These are phyloP conservation scores for Panellus pusillus DNA, from an alignment of 768 basidiomycete species.

Conservation along the genomic window DNA sequence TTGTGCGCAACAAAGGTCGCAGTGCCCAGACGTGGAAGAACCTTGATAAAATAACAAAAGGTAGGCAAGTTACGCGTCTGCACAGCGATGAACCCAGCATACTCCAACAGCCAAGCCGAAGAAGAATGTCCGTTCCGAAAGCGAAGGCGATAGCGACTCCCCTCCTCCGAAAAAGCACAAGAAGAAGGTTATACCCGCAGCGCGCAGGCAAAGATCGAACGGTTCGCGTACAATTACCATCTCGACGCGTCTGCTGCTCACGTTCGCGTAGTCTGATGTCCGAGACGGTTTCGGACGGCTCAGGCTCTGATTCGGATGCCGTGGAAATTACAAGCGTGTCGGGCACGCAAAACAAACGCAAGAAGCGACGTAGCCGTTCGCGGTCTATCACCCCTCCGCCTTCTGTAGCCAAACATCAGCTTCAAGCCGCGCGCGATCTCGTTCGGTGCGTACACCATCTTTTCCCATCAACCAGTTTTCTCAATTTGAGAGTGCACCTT, in stretches of 20 bases:
- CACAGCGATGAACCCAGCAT: not conserved
- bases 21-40: slow-evolving; percentile 58
- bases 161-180: slow-evolving; percentile 38
- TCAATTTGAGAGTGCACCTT: not conserved
- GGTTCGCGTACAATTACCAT: slow-evolving; percentile 33
- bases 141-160: slow-evolving; percentile 31
- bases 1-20: slow-evolving; percentile 65
- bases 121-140: slow-evolving; percentile 21
- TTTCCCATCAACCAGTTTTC: not conserved
- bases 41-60: slow-evolving; percentile 55
- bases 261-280: not conserved
- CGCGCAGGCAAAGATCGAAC: slow-evolving; percentile 44
- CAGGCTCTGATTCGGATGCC: slow-evolving; percentile 36
- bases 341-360: slow-evolving; percentile 35
- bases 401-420: slow-evolving; percentile 49
- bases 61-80: slow-evolving; percentile 35
- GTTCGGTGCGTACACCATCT: slow-evolving; percentile 49
- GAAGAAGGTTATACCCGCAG: slow-evolving; percentile 35
- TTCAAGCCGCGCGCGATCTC: slow-evolving; percentile 56
- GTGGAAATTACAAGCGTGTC: slow-evolving; percentile 34
- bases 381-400: slow-evolving; percentile 80
- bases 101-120: slow-evolving; percentile 8
- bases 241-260: slow-evolving; percentile 1
- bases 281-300: slow-evolving; percentile 42
- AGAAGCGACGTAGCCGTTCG: slow-evolving; percentile 60